These are phyloP conservation scores for Crithidia sp. DNA, from an alignment of 208 protist genomes.

Conservation along the genomic window DNA sequence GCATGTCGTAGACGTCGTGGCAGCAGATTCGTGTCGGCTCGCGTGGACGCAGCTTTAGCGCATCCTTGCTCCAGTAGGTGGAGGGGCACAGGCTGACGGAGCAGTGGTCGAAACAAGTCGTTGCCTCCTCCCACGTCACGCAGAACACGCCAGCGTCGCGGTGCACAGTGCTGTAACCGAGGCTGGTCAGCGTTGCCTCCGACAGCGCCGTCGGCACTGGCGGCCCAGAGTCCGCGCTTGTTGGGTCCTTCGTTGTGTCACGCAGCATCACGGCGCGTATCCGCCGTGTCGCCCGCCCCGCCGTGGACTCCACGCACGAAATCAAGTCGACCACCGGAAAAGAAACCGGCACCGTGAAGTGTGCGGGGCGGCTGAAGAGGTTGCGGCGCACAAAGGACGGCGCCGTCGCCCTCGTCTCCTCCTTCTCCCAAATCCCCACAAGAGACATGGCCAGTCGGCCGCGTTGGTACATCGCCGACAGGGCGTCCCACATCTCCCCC, in stretches of 20 bases:
- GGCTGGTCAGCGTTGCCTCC: conserved; percentile 13
- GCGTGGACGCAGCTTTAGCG: conserved; percentile 21
- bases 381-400: neutral
- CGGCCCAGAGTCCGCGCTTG: conserved; percentile 8
- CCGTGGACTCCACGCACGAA: conserved; percentile 8
- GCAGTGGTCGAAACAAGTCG: conserved; percentile 63
- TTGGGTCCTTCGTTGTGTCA: conserved; percentile 31
- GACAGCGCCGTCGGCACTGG: conserved; percentile 25
- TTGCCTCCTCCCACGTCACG: conserved; percentile 74
- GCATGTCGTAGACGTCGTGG: conserved; percentile 51
- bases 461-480: conserved; percentile 19
- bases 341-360: conserved; percentile 5
- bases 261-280: conserved; percentile 33
- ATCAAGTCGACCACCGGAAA: conserved; percentile 32
- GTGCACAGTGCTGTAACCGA: conserved; percentile 50
- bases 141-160: conserved; percentile 79
- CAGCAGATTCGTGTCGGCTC: conserved; percentile 61
- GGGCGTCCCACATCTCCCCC: conserved; percentile 27
- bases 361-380: neutral
- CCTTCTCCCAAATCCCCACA: conserved; percentile 5
- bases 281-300: neutral
- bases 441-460: conserved; percentile 33
- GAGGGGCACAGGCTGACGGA: conserved; percentile 82
- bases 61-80: conserved; percentile 53
- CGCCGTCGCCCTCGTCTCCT: neutral